phyloP scores from a whole-genome alignment of 2,329 filamentous ascomycete species.

The Apiospora koreana region DNA sequence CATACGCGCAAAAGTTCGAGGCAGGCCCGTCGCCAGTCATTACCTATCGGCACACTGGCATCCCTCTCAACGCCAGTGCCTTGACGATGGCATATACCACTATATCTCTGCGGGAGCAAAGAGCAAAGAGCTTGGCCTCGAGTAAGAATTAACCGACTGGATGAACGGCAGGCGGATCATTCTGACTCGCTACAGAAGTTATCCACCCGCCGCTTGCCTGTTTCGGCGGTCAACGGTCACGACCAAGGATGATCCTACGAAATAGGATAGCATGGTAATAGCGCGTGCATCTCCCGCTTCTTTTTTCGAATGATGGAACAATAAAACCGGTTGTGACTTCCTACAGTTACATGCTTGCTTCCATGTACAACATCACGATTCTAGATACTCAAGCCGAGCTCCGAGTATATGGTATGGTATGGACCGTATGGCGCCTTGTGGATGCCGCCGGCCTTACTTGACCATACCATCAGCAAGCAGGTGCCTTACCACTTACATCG shows the following conservation, averaged over 20 bases:
- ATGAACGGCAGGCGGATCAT: not conserved
- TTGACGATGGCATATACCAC: not conserved
- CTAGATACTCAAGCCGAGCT: not conserved
- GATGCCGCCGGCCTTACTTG: not conserved
- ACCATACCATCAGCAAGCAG: not conserved
- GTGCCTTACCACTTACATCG: not conserved
- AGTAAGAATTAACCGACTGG: not conserved
- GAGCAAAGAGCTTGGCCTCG: not conserved
- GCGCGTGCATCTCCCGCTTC: conserved; percentile 8
- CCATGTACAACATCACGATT: not conserved
- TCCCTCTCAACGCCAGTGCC: not conserved
- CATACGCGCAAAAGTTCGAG: too few species aligned
- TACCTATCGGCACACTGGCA: not conserved
- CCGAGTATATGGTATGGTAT: not conserved
- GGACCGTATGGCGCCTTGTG: not conserved
- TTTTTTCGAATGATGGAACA: not conserved
- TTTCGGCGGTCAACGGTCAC: conserved; percentile 7
- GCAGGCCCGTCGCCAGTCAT: not conserved
- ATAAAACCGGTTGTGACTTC: conserved; percentile 3
- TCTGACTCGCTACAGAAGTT: not conserved
- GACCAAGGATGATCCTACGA: conserved; percentile 5
- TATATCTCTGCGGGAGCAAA: not conserved
- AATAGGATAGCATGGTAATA: not conserved
- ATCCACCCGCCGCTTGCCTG: not conserved
- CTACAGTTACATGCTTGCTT: not conserved